Base-by-base conservation (phyloP, 768 basidiomycete genomes). In the Tricholoma bakamatsutake region DNA sequence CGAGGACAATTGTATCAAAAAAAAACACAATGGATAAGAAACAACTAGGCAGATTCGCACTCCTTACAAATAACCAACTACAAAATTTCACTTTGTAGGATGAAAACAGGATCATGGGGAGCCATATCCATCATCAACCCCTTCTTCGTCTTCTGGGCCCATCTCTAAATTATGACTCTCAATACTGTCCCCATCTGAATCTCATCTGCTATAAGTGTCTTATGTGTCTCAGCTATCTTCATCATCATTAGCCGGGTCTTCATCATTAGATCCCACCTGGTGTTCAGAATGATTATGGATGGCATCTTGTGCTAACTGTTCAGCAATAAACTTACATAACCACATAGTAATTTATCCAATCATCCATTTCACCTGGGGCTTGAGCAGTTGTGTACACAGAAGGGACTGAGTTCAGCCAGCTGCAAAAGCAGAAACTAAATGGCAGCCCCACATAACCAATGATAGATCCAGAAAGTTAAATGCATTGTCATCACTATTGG, bases 341-440 rank as follows among this genome's bases (percentile, higher is more conserved):
- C 37, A 39, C 37, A 39, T 39, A 13, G 13, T 39, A 34, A 34
- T 34, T 34, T 8, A 34, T 12, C 33, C 33, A 34, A 34, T 34
- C 33, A 34, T 39, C 12, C 5, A 13, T n/a, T 39, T n/a, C 37
- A 39, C 37, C 37, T 15, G 37, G 37, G 37, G 37, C 37, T 39
- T 15, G 15, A 39, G 37, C 37, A n/a, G 37, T 15, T 39, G 37
- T 39, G 5, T 55, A 4, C 17, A 15, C 37, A 39, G 6, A 9
- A 62, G 54, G 11, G 64, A 52, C 13, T 60, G 61, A 28, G 47
- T 43, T 4, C 53, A 46, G 0, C 68, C 71, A 31, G 62, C 58
- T 1, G 52, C 31, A 55, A 71, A 74, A 1, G 55, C 63, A 1
- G 73, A 71, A 7, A 70, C 69, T 0, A 73, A 49, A 45, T 74